A percentile compares a stretch with the other conserved stretches of the same genome.
Conservation (phyloP, 2,329 filamentous ascomycete genomes). For the Aciculosporium take region DNA sequence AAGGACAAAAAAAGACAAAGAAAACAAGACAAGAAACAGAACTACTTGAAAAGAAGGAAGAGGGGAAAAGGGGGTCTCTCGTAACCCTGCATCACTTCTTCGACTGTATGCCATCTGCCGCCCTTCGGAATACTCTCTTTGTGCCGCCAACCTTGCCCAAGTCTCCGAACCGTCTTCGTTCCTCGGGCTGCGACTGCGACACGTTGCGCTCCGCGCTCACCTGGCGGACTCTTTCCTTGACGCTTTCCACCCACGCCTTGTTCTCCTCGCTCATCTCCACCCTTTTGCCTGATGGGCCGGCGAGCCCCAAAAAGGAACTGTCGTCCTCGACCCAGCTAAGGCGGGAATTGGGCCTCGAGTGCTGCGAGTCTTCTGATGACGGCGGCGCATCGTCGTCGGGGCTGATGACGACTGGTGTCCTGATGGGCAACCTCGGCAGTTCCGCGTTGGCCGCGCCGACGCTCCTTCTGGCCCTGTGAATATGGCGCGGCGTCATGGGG, state of each 20-base stretch:
- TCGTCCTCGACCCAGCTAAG: conserved; percentile 46
- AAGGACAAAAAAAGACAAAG: background rate
- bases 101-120: conserved; percentile 12
- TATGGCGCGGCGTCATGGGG: conserved; percentile 34
- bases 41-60: background rate
- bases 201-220: conserved; percentile 45
- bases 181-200: conserved; percentile 14
- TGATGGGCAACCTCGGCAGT: conserved; percentile 20
- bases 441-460: conserved; percentile 22
- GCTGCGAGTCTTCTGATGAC: conserved; percentile 28
- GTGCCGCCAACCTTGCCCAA: conserved; percentile 59
- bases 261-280: conserved; percentile 58
- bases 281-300: conserved; percentile 52
- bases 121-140: conserved; percentile 52
- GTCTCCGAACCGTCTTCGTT: conserved; percentile 44
- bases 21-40: background rate
- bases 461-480: conserved; percentile 40
- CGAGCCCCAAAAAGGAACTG: conserved; percentile 48
- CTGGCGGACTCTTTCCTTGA: conserved; percentile 64
- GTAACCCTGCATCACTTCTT: conserved; percentile 8
- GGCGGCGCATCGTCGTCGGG: conserved; percentile 27
- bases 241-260: conserved; percentile 66
- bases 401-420: conserved; percentile 27
- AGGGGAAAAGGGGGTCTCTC: background rate
- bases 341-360: conserved; percentile 38